Evolutionary conservation across 257 asterid species (phyloP).

Genomic region (Nicotiana sylvestris): DNA sequence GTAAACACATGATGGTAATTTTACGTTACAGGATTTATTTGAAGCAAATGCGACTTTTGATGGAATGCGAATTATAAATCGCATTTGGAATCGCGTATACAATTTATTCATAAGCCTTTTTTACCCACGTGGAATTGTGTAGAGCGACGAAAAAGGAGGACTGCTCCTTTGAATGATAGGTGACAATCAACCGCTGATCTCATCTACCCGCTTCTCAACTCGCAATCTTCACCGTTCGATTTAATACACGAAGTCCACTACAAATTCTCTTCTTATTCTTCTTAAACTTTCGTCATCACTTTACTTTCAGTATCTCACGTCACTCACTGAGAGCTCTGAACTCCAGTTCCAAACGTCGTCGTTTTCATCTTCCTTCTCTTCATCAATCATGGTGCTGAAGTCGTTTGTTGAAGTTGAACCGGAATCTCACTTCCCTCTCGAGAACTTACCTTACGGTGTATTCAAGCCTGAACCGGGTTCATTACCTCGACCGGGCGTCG

Average conservation of each 20-base stretch:
- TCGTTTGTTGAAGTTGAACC: slow-evolving; percentile 72
- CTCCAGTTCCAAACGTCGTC: background rate
- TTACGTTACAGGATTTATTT: too few relatives aligned
- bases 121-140: background rate
- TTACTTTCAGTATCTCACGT: background rate
- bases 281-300: background rate
- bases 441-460: slow-evolving; percentile 94
- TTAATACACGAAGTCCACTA: background rate
- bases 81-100: too few relatives aligned
- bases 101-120: too few relatives aligned
- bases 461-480: slow-evolving; percentile 57
- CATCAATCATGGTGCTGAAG: slow-evolving; percentile 48
- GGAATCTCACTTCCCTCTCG: slow-evolving; percentile 90
- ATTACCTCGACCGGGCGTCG: slow-evolving; percentile 74
- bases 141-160: background rate
- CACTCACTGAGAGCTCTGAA: too few relatives aligned
- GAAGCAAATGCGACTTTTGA: too few relatives aligned
- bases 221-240: background rate
- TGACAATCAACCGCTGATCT: background rate
- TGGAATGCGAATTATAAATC: too few relatives aligned
- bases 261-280: background rate
- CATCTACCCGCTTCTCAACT: background rate
- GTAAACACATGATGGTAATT: too few relatives aligned
- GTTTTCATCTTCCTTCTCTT: background rate
- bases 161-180: slow-evolving; percentile 13